Conservation (phyloP, 192 early-diverging fungal species). For the Entomortierella chlamydospora region DNA sequence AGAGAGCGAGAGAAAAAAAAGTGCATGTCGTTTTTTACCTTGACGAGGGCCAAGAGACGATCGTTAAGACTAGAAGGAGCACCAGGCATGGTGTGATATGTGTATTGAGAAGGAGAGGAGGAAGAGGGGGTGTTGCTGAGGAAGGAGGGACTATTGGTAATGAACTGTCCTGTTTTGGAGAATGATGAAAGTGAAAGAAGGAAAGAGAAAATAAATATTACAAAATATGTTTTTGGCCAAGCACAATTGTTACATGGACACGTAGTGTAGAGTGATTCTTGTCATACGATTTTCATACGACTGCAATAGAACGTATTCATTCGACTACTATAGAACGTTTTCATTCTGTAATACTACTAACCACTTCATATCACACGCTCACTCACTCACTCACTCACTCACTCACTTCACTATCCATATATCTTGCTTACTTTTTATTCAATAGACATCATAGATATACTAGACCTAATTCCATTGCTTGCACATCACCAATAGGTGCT, state of each 20-base stretch:
- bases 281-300: no score
- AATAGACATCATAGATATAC: no score
- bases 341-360: no score
- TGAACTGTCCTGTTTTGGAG: not conserved
- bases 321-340: no score
- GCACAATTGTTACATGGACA: not conserved
- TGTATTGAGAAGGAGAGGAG: not conserved
- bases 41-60: constrained; percentile 44
- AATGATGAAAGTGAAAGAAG: not conserved
- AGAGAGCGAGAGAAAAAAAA: no score
- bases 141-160: not conserved
- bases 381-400: no score
- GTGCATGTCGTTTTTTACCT: constrained; percentile 23
- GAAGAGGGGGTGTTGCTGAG: not conserved
- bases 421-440: no score
- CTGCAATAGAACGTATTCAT: no score
- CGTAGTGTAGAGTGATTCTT: not conserved
- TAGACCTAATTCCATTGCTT: no score
- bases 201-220: not conserved
- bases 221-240: not conserved
- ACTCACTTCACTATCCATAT: no score
- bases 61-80: constrained; percentile 34
- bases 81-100: constrained; percentile 19
- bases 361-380: no score
- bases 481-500: no score